These are phyloP conservation scores for Fusarium proliferatum DNA, from an alignment of 2,329 filamentous ascomycete genomes.

Conservation along the genomic window DNA sequence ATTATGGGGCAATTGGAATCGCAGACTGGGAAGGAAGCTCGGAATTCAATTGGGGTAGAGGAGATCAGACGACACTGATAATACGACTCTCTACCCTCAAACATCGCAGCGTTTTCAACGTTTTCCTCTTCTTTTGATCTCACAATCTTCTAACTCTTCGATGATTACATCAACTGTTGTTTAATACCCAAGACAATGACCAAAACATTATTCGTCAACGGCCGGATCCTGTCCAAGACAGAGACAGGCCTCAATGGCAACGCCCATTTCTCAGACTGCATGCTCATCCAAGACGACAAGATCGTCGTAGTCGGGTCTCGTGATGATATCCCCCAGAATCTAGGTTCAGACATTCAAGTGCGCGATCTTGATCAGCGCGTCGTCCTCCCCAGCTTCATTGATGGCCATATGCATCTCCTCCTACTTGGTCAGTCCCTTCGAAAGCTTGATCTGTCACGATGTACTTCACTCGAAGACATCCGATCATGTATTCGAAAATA, in stretches of 20 bases:
- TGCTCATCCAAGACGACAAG: constrained; percentile 46
- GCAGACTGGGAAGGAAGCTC: constrained; percentile 1
- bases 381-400: constrained; percentile 66
- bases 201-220: constrained; percentile 35
- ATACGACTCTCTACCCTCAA: too few species aligned
- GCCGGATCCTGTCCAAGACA: constrained; percentile 33
- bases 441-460: constrained; percentile 61
- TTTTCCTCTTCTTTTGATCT: too few species aligned
- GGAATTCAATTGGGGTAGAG: not conserved
- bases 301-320: constrained; percentile 48
- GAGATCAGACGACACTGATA: not conserved
- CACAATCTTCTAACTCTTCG: too few species aligned
- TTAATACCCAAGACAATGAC: not conserved
- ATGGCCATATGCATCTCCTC: constrained; percentile 67
- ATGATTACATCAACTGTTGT: accelerated
- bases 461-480: constrained; percentile 61
- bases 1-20: accelerated
- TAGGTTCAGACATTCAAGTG: not conserved
- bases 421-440: constrained; percentile 63
- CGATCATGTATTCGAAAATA: constrained; percentile 56
- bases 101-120: too few species aligned
- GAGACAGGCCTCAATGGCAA: constrained; percentile 22
- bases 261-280: constrained; percentile 41
- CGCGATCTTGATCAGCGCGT: constrained; percentile 48
- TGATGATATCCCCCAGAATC: constrained; percentile 1